Base-by-base conservation (phyloP, 2,329 filamentous ascomycete genomes). In the Neoascochyta sp. region DNA sequence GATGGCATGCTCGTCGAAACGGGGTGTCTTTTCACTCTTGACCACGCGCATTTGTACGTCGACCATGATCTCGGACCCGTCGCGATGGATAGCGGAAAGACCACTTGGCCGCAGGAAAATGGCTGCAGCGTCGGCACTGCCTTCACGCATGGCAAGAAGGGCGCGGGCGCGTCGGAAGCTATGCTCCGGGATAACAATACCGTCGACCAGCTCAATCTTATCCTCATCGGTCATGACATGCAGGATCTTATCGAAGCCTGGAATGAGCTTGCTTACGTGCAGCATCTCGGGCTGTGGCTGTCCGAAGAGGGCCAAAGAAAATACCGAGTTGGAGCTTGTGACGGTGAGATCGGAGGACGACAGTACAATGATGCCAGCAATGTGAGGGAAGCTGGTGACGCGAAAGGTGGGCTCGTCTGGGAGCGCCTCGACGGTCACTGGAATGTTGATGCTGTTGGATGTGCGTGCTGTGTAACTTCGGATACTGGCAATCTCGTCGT, bases 21-120 rank as follows among this genome's bases (percentile, higher is more conserved):
- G 50, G 12, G 47, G 44, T 3, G 44, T 52, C 31, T 73, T 72
- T 3, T 90, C 88, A 59, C 86, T 95, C 65, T 90, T 87, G 10
- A 96, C 89, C 14, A 98, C 88, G 18, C 92, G 80, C 83, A 98
- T 87, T 64, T 98, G 92, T 16, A 95, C 81, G 58, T 98, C 92
- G 19, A 98, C 86, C 63, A 87, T 90, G 42, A 98, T 82, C 40
- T 92, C 86, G 0, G 85, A 83, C 3, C 92, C 90, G 58, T 98
- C 92, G 21, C 89, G 80, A 60, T 98, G 92, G 52, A 78, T 82
- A 1, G 88, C 92, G 4, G 82, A 78, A 22, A 98, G 70, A 9
- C 92, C 92, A 45, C 86, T 83, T 2, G 92, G 88, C 32, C 83
- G 78, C 25, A 94, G 66, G 57, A 96, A 95, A 22, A 84, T 80